These are phyloP conservation scores for Candida sphagnicola DNA, from an alignment of 805 yeast genomes.

Conservation along the genomic window DNA sequence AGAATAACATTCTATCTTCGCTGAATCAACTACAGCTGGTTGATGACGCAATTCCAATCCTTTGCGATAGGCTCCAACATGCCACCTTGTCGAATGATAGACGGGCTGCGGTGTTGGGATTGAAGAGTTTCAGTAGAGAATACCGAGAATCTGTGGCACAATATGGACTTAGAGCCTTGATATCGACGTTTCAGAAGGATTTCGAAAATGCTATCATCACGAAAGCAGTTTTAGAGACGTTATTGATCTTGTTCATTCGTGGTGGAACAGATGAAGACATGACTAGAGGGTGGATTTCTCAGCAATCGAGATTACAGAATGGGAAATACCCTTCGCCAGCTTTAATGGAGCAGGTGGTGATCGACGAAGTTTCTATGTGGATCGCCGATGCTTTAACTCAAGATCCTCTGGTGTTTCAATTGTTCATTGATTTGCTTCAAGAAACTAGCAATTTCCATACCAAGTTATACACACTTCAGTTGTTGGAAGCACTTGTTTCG, in stretches of 20 bases:
- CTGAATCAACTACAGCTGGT: conserved; percentile 44
- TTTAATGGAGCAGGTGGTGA: conserved; percentile 48
- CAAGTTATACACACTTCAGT: conserved; percentile 75
- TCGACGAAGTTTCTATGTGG: conserved; percentile 90
- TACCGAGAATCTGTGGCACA: conserved; percentile 90
- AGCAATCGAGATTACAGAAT: conserved; percentile 67
- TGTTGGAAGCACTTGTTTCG: conserved; percentile 77
- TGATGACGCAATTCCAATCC: conserved; percentile 81
- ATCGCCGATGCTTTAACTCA: conserved; percentile 91
- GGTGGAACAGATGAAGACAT: conserved; percentile 59
- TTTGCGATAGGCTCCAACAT: conserved; percentile 83
- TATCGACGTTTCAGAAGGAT: conserved; percentile 63
- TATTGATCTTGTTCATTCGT: conserved; percentile 74
- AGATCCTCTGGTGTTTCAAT: conserved; percentile 23
- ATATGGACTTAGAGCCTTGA: conserved; percentile 71
- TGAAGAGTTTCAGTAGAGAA: conserved; percentile 84
- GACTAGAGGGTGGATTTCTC: conserved; percentile 69
- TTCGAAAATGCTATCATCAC: conserved; percentile 65
- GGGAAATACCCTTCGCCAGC: conserved; percentile 79
- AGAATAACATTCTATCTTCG: conserved; percentile 30
- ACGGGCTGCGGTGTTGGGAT: conserved; percentile 83
- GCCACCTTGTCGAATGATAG: conserved; percentile 81
- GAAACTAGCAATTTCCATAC: conserved; percentile 66
- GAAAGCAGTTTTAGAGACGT: conserved; percentile 80
- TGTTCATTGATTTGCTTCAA: conserved; percentile 41